phyloP scores from a whole-genome alignment of 805 yeast species.

The Lipomyces sp. region DNA sequence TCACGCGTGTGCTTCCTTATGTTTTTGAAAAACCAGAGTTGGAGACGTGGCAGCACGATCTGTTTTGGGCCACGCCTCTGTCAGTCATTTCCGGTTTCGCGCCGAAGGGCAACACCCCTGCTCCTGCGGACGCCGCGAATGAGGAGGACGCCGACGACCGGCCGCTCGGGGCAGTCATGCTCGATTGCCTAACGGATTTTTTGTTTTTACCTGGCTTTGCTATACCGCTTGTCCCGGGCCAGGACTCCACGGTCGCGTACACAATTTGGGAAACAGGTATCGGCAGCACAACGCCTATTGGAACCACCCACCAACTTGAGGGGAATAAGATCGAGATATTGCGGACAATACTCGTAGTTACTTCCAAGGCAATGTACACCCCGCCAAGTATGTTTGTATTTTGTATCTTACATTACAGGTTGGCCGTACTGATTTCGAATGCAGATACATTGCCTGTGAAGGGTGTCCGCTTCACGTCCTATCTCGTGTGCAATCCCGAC shows the following conservation, averaged over 20 bases:
- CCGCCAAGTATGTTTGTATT: constrained; percentile 2
- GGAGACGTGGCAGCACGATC: constrained; percentile 38
- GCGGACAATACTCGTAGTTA: constrained; percentile 56
- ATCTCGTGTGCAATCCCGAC: constrained; percentile 52
- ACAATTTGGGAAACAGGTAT: constrained; percentile 81
- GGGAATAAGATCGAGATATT: constrained; percentile 66
- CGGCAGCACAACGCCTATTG: constrained; percentile 44
- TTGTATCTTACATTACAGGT: neutral
- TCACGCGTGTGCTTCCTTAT: constrained; percentile 65
- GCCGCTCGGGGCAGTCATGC: constrained; percentile 40
- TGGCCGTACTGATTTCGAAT: constrained; percentile 20
- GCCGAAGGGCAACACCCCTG: neutral
- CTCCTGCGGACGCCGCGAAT: neutral
- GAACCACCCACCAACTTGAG: constrained; percentile 47
- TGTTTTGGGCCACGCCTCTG: constrained; percentile 46
- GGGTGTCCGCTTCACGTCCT: constrained; percentile 63
- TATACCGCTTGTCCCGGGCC: constrained; percentile 33
- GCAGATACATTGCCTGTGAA: constrained; percentile 43
- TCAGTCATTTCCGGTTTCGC: constrained; percentile 2
- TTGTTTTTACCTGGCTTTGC: constrained; percentile 60
- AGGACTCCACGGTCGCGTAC: constrained; percentile 38
- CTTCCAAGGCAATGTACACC: constrained; percentile 60
- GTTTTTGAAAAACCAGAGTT: constrained; percentile 53
- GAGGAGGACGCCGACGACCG: constrained; percentile 12
- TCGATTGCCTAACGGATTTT: constrained; percentile 45